These are phyloP conservation scores for Vaucheria bursata DNA, from an alignment of 352 stramenopile genomes.

Conservation along the genomic window DNA sequence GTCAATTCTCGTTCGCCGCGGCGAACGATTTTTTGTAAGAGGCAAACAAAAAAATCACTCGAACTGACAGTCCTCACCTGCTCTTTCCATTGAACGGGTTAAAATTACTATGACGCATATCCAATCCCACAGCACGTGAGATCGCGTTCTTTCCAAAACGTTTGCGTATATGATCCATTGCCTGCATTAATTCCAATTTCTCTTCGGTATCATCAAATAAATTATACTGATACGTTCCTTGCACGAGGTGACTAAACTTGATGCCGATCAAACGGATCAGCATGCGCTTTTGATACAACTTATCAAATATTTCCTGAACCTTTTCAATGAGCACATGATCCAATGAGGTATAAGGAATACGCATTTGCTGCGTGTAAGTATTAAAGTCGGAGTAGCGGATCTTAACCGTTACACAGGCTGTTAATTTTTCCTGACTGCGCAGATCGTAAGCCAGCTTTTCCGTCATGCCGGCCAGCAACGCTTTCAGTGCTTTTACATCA, in stretches of 20 bases:
- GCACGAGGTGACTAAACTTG: not conserved
- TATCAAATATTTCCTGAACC: not conserved
- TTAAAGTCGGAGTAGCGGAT: constrained; percentile 3
- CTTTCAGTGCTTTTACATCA: constrained; percentile 2
- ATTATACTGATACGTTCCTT: not conserved
- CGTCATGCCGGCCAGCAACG: not conserved
- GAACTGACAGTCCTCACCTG: too few species aligned
- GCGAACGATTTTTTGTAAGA: too few species aligned
- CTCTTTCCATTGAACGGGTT: constrained; percentile 3
- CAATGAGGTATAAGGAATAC: not conserved
- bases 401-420: constrained; percentile 2
- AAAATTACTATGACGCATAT: not conserved
- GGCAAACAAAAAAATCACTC: too few species aligned
- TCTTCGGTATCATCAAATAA: not conserved
- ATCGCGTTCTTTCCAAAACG: not conserved
- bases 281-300: not conserved
- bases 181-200: not conserved
- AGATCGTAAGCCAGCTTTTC: not conserved
- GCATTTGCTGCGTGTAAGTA: not conserved
- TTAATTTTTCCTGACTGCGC: not conserved
- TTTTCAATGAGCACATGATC: not conserved
- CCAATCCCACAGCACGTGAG: not conserved
- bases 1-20: too few species aligned
- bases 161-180: not conserved
- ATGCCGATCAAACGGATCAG: not conserved